Conservation (phyloP, 768 basidiomycete species). For the Lenzites betulinus region DNA sequence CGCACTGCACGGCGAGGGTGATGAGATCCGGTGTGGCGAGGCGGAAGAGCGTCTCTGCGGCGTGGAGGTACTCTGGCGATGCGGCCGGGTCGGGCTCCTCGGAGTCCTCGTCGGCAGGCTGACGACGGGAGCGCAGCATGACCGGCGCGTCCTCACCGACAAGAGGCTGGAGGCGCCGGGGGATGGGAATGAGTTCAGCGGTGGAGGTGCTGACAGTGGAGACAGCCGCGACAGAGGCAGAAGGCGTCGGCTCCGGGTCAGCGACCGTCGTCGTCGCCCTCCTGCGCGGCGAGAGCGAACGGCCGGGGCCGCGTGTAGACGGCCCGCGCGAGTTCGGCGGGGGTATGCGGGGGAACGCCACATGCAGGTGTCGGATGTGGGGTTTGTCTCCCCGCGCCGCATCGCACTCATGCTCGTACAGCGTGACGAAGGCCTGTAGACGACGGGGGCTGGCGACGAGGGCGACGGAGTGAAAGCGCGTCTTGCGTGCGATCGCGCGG, state of each 20-base stretch:
- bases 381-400: not conserved
- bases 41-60: not conserved
- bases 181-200: too few relatives aligned
- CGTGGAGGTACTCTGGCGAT: not conserved
- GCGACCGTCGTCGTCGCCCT: too few relatives aligned
- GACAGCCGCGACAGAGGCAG: too few relatives aligned
- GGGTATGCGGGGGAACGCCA: not conserved
- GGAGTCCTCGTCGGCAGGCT: too few relatives aligned
- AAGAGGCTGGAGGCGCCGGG: too few relatives aligned
- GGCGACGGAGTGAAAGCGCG: not conserved
- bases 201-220: too few relatives aligned
- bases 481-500: not conserved
- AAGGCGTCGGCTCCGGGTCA: too few relatives aligned
- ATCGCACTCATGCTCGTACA: not conserved
- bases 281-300: too few relatives aligned
- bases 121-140: too few relatives aligned
- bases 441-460: not conserved
- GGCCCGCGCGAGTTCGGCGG: not conserved
- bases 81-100: not conserved
- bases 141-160: too few relatives aligned
- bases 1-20: not conserved
- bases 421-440: not conserved
- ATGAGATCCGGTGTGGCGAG: not conserved
- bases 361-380: not conserved
- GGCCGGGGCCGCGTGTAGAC: too few relatives aligned